These are phyloP conservation scores for Rhynchospora breviuscula DNA, from an alignment of 176 grass and related monocot genomes.

Conservation along the genomic window DNA sequence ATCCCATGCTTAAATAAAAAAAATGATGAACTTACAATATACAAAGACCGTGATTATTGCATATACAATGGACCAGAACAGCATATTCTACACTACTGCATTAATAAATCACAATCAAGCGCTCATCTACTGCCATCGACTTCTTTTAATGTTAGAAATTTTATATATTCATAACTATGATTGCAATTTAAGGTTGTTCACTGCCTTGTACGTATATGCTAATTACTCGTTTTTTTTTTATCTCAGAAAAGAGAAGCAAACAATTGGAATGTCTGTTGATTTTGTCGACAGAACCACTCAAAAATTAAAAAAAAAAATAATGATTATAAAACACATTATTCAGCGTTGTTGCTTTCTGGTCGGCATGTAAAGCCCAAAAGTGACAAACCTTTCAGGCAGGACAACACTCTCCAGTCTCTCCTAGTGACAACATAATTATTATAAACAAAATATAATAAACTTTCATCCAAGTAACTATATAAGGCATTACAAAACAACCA, in stretches of 20 bases:
- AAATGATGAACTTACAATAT: not conserved
- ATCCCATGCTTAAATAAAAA: not conserved
- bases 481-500: not conserved
- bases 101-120: not conserved
- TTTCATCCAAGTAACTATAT: conserved; percentile 3
- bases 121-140: not conserved
- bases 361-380: not conserved
- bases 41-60: not conserved
- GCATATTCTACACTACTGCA: not conserved
- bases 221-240: not conserved
- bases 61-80: not conserved
- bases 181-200: not conserved
- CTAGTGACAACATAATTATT: not conserved
- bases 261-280: not conserved
- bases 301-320: not conserved
- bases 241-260: not conserved
- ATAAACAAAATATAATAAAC: not conserved
- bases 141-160: not conserved
- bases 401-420: conserved; percentile 20
- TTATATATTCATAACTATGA: not conserved
- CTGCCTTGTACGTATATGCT: not conserved
- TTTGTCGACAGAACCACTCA: not conserved
- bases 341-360: not conserved
- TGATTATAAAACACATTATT: not conserved
- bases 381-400: conserved; percentile 25